These are phyloP conservation scores for Epithele typhae DNA, from an alignment of 768 basidiomycete genomes.

Conservation along the genomic window DNA sequence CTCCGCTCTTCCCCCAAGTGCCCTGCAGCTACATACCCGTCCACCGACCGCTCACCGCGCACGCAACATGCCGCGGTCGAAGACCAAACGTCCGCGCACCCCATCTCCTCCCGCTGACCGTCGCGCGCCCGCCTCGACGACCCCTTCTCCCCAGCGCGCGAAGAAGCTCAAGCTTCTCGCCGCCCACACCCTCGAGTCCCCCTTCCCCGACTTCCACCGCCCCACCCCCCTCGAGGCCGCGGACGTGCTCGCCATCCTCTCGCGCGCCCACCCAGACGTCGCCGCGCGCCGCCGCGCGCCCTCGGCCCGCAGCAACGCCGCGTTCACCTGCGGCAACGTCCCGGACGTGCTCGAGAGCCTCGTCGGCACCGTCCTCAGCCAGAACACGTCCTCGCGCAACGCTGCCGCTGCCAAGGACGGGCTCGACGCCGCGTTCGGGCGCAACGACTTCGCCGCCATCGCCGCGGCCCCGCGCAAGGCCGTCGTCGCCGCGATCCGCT, in stretches of 20 bases:
- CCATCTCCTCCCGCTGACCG: conserved; percentile 1
- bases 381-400: conserved; percentile 51
- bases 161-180: conserved; percentile 52
- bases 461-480: conserved; percentile 36
- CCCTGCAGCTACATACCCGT: too few relatives aligned
- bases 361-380: conserved; percentile 56
- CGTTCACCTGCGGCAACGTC: conserved; percentile 40
- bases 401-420: conserved; percentile 45
- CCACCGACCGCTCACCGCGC: too few relatives aligned
- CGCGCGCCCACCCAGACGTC: conserved; percentile 26
- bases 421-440: conserved; percentile 46
- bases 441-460: conserved; percentile 46
- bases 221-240: conserved; percentile 42
- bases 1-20: neutral
- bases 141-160: conserved; percentile 5
- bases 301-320: conserved; percentile 32
- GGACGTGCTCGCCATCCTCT: conserved; percentile 38
- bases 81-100: conserved; percentile 16
- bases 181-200: conserved; percentile 37
- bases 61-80: conserved; percentile 10
- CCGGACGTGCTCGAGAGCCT: conserved; percentile 55
- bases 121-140: neutral
- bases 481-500: conserved; percentile 47
- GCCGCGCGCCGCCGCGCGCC: conserved; percentile 26
- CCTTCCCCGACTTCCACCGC: conserved; percentile 40